phyloP scores from a whole-genome alignment of 805 yeast genomes.

The Yarrowia deformans region DNA sequence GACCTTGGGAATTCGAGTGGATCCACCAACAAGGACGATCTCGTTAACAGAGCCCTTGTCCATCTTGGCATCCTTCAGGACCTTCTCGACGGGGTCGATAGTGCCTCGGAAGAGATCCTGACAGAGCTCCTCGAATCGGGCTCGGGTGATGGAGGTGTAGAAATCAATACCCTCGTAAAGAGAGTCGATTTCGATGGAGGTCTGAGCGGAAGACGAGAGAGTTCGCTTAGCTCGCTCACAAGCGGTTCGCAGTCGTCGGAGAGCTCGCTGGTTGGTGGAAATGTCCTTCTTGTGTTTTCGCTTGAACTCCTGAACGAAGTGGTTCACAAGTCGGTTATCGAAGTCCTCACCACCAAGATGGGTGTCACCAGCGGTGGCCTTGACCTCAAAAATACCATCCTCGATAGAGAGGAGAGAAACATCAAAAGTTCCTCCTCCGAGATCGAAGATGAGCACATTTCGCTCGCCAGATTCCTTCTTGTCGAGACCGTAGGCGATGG shows the following conservation, averaged over 20 bases:
- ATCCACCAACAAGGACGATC: slow-evolving; percentile 94
- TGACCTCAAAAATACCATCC: slow-evolving; percentile 95
- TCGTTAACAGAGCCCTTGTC: slow-evolving; percentile 88
- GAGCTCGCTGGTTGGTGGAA: slow-evolving; percentile 63
- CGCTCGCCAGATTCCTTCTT: slow-evolving; percentile 72
- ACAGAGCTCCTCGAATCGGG: slow-evolving; percentile 66
- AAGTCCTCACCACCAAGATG: slow-evolving; percentile 99
- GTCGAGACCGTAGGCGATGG: slow-evolving; percentile 93
- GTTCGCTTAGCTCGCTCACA: slow-evolving; percentile 93
- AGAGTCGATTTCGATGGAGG: slow-evolving; percentile 91
- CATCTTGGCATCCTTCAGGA: slow-evolving; percentile 83
- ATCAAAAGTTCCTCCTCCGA: slow-evolving; percentile 99
- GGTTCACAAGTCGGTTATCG: slow-evolving; percentile 92
- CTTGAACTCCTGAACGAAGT: slow-evolving; percentile 92
- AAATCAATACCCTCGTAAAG: slow-evolving; percentile 92
- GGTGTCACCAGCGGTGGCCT: slow-evolving; percentile 90
- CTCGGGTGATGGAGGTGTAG: slow-evolving; percentile 80
- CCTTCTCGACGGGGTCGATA: slow-evolving; percentile 91
- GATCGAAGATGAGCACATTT: slow-evolving; percentile 77
- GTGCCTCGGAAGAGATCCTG: slow-evolving; percentile 91
- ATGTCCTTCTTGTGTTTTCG: slow-evolving; percentile 91
- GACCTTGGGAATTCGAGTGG: slow-evolving; percentile 95
- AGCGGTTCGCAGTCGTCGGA: slow-evolving; percentile 97
- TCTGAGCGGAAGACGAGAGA: slow-evolving; percentile 63
- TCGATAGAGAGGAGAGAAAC: slow-evolving; percentile 89